phyloP scores from a whole-genome alignment of 1,284 basidiomycete genomes.

The Inonotus obliquus region DNA sequence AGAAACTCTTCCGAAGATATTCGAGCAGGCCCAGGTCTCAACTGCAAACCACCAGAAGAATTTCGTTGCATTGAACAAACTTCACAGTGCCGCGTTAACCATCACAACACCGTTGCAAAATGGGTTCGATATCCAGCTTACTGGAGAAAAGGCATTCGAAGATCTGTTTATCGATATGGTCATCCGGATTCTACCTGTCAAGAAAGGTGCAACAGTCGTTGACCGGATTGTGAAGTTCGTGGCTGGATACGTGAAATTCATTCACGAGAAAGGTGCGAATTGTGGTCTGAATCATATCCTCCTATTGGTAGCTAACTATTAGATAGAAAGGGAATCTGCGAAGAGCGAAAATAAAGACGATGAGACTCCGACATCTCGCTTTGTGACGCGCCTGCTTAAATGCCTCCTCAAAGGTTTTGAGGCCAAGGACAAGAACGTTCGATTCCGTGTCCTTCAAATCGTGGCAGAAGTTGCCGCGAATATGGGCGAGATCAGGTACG shows the following conservation, averaged over 20 bases:
- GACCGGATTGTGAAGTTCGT: slow-evolving; percentile 86
- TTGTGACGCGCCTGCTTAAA: slow-evolving; percentile 68
- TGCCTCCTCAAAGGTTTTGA: slow-evolving; percentile 82
- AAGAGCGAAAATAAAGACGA: slow-evolving; percentile 37
- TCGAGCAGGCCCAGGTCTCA: slow-evolving; percentile 81
- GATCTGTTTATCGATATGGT: slow-evolving; percentile 70
- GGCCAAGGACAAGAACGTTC: slow-evolving; percentile 87
- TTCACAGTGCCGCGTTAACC: slow-evolving; percentile 64
- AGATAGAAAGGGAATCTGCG: background rate
- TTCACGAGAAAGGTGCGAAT: slow-evolving; percentile 67
- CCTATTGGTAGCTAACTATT: background rate
- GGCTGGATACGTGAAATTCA: slow-evolving; percentile 76
- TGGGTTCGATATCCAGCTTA: slow-evolving; percentile 51
- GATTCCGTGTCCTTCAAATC: slow-evolving; percentile 76
- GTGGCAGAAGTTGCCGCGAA: slow-evolving; percentile 79
- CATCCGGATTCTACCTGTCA: slow-evolving; percentile 68
- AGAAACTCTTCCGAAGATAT: slow-evolving; percentile 48
- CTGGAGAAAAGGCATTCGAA: slow-evolving; percentile 82
- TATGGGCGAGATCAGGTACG: slow-evolving; percentile 82
- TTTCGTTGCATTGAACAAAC: slow-evolving; percentile 79
- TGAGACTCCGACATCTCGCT: slow-evolving; percentile 70
- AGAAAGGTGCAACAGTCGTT: slow-evolving; percentile 79
- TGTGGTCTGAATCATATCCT: background rate
- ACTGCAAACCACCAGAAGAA: slow-evolving; percentile 92
- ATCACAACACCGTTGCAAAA: slow-evolving; percentile 51